Evolutionary conservation across 148 eudicot genomes (phyloP), one percentile per base, ranked within the genome.

Genomic region (Camellia granthamiana): DNA sequence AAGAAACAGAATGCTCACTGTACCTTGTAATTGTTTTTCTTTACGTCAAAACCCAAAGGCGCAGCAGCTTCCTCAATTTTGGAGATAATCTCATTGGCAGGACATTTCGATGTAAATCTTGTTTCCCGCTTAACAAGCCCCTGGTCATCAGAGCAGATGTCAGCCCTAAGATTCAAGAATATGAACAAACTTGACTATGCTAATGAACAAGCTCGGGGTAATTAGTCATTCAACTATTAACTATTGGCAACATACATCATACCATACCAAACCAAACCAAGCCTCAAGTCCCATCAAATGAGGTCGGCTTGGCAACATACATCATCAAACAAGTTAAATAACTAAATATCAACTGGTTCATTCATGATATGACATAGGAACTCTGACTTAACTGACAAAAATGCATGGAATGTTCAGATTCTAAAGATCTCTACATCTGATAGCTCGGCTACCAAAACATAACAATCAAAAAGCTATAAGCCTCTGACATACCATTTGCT

Each of bases 121-220:
- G 98, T 94, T 88, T 92, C 98, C 69, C 93, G 91, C 75, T 91
- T 92, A 21, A 91, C 94, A 76, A 94, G 88, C 49, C 94, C 98
- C 98, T 94, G 87, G 7, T 19, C 64, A 67, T 5, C 46, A 81
- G 65, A 30, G 80, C 7, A 75, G 62, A 75, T 23, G 76, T 47
- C 23, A 83, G 56, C 43, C 51, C 30, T 54, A 7, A 63, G 76
- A 60, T 73, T 68, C 71, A 77, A 15, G 10, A 14, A 51, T 30
- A 30, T 51, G 44, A 55, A 73, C 38, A 30, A 5, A 21, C 3
- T 5, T 23, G 30, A 23, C 30, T 72, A 21, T 7, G 58, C 18
- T 30, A 14, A 30, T 30, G 38, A 30, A 30, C 38, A 30, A 30
- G 38, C 38, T 30, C 38, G 38, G 38, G 38, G 38, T 1, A 30